Percentiles rank a stretch among this genome's conserved stretches.
Conservation (phyloP, 2,329 filamentous ascomycete genomes). For the Aspergillus tamarii region DNA sequence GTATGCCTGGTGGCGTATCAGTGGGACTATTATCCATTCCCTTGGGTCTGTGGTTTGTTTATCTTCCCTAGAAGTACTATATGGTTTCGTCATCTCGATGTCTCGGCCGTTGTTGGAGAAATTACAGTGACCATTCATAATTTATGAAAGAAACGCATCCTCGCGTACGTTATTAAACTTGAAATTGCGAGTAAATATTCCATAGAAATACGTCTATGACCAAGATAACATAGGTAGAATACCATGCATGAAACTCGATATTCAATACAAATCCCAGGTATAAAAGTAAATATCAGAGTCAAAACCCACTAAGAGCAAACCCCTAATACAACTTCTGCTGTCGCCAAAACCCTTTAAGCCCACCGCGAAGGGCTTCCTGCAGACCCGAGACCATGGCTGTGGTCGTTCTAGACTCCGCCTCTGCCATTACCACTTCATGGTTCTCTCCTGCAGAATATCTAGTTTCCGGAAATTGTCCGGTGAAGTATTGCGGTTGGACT, state of each 20-base stretch:
- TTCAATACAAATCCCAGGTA: not conserved
- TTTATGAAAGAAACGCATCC: too few species aligned
- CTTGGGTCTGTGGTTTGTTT: not conserved
- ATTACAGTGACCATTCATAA: too few species aligned
- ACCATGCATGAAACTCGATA: not conserved
- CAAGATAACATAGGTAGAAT: not conserved
- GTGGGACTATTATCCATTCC: not conserved
- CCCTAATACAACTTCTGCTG: constrained; percentile 30
- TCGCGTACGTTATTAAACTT: too few species aligned
- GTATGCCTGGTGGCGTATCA: not conserved
- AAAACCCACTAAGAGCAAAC: not conserved
- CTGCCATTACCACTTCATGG: not conserved
- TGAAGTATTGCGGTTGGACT: not conserved
- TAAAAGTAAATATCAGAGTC: not conserved
- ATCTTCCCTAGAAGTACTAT: not conserved
- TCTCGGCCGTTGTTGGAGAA: not conserved
- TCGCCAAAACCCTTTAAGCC: constrained; percentile 25
- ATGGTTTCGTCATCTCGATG: not conserved
- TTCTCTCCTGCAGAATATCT: not conserved
- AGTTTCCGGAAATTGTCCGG: not conserved
- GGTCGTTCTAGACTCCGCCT: not conserved
- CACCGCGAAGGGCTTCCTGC: not conserved
- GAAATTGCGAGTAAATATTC: too few species aligned
- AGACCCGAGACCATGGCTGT: not conserved
- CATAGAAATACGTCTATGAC: not conserved